Evolutionary conservation across 768 basidiomycete genomes (phyloP).

Genomic region (Lentinula aciculospora): DNA sequence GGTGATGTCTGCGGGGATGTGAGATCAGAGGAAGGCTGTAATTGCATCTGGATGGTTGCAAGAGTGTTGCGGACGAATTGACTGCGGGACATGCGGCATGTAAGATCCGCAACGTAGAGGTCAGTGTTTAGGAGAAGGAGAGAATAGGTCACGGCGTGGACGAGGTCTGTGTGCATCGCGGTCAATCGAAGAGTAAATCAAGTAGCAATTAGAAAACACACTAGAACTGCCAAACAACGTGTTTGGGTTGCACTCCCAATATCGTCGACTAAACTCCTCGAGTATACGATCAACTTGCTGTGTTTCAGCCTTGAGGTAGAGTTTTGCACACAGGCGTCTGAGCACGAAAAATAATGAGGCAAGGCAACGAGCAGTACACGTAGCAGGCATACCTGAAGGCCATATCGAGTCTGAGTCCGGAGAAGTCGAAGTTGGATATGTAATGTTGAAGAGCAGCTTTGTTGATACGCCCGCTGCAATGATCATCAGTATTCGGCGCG

Average conservation of each 20-base stretch:
- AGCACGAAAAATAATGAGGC: not conserved
- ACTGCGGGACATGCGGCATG: slow-evolving; percentile 81
- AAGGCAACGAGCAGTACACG: not conserved
- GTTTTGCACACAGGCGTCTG: slow-evolving; percentile 85
- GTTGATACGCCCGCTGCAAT: slow-evolving; percentile 66
- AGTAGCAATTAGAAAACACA: slow-evolving; percentile 33
- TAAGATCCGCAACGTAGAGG: slow-evolving; percentile 89
- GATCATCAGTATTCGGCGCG: not conserved
- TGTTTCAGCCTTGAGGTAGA: slow-evolving; percentile 93
- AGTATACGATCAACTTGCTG: slow-evolving; percentile 98
- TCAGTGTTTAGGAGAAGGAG: slow-evolving; percentile 94
- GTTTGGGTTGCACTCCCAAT: slow-evolving; percentile 86
- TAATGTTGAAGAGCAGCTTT: slow-evolving; percentile 72
- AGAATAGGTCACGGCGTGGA: slow-evolving; percentile 94
- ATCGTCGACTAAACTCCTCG: slow-evolving; percentile 84
- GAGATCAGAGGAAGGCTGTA: slow-evolving; percentile 35
- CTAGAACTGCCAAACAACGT: slow-evolving; percentile 81
- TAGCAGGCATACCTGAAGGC: slow-evolving; percentile 69
- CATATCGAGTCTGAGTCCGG: slow-evolving; percentile 71
- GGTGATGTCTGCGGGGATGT: slow-evolving; percentile 46
- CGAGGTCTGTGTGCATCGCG: slow-evolving; percentile 53
- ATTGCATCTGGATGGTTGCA: slow-evolving; percentile 74
- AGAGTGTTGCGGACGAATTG: slow-evolving; percentile 95
- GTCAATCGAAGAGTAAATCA: not conserved
- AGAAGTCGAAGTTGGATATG: slow-evolving; percentile 86